phyloP scores from a whole-genome alignment of 2,329 filamentous ascomycete species.

The Colletotrichum sp. region DNA sequence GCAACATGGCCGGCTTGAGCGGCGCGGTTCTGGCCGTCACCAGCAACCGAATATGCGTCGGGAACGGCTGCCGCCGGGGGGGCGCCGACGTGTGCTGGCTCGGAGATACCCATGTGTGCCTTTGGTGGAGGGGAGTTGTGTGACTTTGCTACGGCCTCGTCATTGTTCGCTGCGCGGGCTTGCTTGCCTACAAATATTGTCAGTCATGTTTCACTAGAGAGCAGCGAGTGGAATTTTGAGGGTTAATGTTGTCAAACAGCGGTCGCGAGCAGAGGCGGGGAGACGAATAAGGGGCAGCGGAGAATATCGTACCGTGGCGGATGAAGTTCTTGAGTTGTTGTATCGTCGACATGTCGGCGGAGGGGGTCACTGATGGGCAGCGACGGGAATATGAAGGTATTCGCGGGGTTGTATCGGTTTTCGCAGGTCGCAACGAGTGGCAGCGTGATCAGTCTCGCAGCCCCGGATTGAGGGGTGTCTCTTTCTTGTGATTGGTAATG shows the following conservation, averaged over 20 bases:
- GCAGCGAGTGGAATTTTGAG: not conserved
- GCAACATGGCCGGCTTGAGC: conserved; percentile 72
- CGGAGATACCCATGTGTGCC: conserved; percentile 62
- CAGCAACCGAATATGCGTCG: conserved; percentile 67
- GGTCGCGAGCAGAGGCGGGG: not conserved
- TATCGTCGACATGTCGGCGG: conserved; percentile 69
- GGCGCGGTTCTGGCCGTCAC: conserved; percentile 67
- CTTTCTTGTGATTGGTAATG: conserved; percentile 13
- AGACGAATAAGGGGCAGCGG: not conserved
- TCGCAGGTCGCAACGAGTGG: not conserved
- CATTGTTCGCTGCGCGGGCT: conserved; percentile 70
- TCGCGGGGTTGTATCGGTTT: not conserved
- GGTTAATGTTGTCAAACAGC: not conserved
- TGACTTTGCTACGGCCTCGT: conserved; percentile 58
- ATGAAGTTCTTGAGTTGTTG: conserved; percentile 99
- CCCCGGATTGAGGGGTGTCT: not conserved
- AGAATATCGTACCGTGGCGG: conserved; percentile 74
- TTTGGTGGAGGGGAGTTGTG: conserved; percentile 51
- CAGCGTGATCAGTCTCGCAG: conserved; percentile 1
- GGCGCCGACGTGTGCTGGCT: conserved; percentile 43
- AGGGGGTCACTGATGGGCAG: not conserved
- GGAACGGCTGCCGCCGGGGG: conserved; percentile 51
- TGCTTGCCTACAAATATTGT: conserved; percentile 72
- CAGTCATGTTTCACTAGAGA: not conserved
- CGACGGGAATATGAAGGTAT: not conserved